Percentiles rank a stretch among this genome's conserved stretches.
phyloP scores from a whole-genome alignment of 495 filamentous ascomycete species.

The Hapsidospora chrysogenum region DNA sequence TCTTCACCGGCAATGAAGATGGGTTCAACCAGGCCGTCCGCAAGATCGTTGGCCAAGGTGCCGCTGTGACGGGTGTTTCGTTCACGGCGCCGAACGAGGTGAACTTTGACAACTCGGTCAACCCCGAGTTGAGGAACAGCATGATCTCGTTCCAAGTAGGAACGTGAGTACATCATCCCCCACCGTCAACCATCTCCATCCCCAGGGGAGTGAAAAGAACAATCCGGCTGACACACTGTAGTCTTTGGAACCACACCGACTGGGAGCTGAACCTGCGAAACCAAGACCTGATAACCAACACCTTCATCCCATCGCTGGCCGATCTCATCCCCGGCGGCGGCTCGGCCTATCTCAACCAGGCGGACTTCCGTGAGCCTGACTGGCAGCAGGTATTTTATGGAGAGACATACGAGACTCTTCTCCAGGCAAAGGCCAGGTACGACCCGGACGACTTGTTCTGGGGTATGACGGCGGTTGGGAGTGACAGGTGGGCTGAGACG shows the following conservation, averaged over 20 bases:
- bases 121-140: conserved; percentile 6
- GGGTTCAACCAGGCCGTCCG: too few relatives aligned
- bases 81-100: conserved; percentile 23
- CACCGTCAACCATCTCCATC: too few relatives aligned
- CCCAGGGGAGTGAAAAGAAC: too few relatives aligned
- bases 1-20: conserved; percentile 22
- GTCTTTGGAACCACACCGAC: not conserved
- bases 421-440: conserved; percentile 27
- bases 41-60: too few relatives aligned
- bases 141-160: too few relatives aligned
- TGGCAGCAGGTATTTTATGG: conserved; percentile 30
- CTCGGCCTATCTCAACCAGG: conserved; percentile 32
- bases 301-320: conserved; percentile 17
- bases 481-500: conserved; percentile 21
- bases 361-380: conserved; percentile 23
- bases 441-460: conserved; percentile 32
- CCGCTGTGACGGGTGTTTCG: conserved; percentile 9
- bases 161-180: not conserved
- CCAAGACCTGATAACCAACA: conserved; percentile 5
- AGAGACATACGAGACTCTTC: conserved; percentile 19
- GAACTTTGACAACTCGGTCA: conserved; percentile 10
- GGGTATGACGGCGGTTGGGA: conserved; percentile 28
- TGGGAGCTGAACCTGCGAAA: not conserved
- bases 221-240: not conserved
- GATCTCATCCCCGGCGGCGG: conserved; percentile 25